Evolutionary conservation across 345 rosid genomes (phyloP).

Genomic region (Camelina neglecta): DNA sequence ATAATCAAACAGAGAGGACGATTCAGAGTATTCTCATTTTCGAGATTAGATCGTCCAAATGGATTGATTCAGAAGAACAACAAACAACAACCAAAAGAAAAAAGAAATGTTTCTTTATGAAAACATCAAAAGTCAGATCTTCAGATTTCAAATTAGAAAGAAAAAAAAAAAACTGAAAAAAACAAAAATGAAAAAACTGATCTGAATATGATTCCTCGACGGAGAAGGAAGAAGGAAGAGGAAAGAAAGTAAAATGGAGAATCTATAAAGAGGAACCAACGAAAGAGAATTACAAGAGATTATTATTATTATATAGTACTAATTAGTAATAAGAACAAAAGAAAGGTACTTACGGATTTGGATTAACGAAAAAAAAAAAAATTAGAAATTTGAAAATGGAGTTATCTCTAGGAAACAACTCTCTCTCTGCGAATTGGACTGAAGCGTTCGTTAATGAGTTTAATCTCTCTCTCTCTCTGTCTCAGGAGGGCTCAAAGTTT

Average conservation of each 20-base stretch:
- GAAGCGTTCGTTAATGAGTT: neutral
- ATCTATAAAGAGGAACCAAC: conserved; percentile 23
- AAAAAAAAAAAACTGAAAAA: neutral
- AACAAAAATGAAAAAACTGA: conserved; percentile 6
- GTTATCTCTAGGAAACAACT: conserved; percentile 28
- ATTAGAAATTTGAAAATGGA: conserved; percentile 27
- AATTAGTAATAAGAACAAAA: conserved; percentile 22
- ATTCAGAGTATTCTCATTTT: conserved; percentile 28
- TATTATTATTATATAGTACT: neutral
- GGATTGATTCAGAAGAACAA: conserved; percentile 2
- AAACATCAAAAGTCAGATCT: conserved; percentile 46
- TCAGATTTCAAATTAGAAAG: conserved; percentile 34
- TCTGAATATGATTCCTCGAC: conserved; percentile 44
- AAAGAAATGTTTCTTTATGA: neutral
- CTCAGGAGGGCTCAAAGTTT: too few species aligned
- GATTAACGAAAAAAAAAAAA: conserved; percentile 48
- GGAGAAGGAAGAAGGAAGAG: conserved; percentile 6
- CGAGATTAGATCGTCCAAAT: conserved; percentile 14
- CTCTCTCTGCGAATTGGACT: conserved; percentile 61
- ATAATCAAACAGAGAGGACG: neutral
- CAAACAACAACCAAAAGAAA: too few species aligned
- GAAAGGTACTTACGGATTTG: conserved; percentile 64
- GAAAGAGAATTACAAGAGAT: conserved; percentile 19
- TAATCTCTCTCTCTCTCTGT: too few species aligned
- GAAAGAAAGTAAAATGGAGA: neutral